Conservation (phyloP, 768 basidiomycete species). For the Guyanaporus albipodus region DNA sequence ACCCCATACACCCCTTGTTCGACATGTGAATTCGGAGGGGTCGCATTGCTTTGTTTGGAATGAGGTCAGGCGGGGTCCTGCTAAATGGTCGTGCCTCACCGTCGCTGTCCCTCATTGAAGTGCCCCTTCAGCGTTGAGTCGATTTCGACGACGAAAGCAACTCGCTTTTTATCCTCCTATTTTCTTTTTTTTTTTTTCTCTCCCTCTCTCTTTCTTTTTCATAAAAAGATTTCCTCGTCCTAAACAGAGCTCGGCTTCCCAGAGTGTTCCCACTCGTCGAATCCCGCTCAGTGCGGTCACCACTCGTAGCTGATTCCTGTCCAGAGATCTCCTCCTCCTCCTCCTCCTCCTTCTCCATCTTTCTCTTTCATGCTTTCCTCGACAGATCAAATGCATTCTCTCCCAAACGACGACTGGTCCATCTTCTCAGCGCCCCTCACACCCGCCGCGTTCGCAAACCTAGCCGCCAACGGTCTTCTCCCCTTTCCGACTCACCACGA, state of each 20-base stretch:
- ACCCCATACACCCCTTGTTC: constrained; percentile 12
- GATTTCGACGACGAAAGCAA: neutral
- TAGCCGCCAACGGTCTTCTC: constrained; percentile 60
- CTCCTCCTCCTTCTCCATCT: neutral
- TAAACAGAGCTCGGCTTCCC: constrained; percentile 3
- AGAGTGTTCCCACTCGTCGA: neutral
- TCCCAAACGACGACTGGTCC: constrained; percentile 46
- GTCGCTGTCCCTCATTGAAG: constrained; percentile 9
- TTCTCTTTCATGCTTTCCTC: constrained; percentile 13
- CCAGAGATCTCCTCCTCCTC: constrained; percentile 14
- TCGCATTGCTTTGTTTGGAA: constrained; percentile 2
- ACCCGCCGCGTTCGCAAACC: constrained; percentile 55
- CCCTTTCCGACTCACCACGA: constrained; percentile 32
- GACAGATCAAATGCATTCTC: constrained; percentile 25
- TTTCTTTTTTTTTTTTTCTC: neutral
- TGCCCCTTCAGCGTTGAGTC: constrained; percentile 18
- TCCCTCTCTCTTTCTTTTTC: neutral
- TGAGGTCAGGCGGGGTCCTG: constrained; percentile 13
- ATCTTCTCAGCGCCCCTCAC: constrained; percentile 62
- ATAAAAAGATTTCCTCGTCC: constrained; percentile 15
- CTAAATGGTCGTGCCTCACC: constrained; percentile 12
- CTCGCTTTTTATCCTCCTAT: constrained; percentile 1
- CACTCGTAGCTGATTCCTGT: neutral
- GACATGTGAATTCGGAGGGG: constrained; percentile 31
- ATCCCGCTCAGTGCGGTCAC: neutral